These are phyloP conservation scores for Strobilomyces confusus DNA, from an alignment of 768 basidiomycete species.

Conservation along the genomic window DNA sequence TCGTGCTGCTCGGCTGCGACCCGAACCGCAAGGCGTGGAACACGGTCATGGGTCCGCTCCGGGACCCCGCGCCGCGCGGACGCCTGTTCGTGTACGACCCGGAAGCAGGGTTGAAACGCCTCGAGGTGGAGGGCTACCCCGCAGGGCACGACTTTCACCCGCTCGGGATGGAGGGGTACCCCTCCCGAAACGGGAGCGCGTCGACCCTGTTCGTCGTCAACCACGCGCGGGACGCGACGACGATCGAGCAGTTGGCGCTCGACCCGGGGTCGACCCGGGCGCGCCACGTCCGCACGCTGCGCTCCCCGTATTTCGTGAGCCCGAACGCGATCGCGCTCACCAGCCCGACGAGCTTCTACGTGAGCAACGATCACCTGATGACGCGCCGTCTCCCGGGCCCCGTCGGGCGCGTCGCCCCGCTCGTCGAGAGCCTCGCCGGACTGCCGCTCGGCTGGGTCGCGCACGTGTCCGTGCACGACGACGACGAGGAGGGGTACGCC, in stretches of 20 bases:
- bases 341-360: slow-evolving; percentile 63
- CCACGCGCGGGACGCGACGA: slow-evolving; percentile 57
- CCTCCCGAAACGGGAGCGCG: slow-evolving; percentile 42
- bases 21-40: slow-evolving; percentile 59
- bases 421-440: slow-evolving; percentile 51
- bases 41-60: slow-evolving; percentile 70
- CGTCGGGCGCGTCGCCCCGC: slow-evolving; percentile 47
- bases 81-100: slow-evolving; percentile 54
- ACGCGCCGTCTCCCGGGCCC: slow-evolving; percentile 54
- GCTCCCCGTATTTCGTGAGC: slow-evolving; percentile 53
- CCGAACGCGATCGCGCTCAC: slow-evolving; percentile 68
- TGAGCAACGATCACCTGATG: slow-evolving; percentile 68
- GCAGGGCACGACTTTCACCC: slow-evolving; percentile 64
- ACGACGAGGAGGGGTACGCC: slow-evolving; percentile 13
- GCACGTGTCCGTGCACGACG: slow-evolving; percentile 45
- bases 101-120: slow-evolving; percentile 31
- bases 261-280: slow-evolving; percentile 42
- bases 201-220: slow-evolving; percentile 67
- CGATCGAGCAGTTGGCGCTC: slow-evolving; percentile 65
- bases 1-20: slow-evolving; percentile 42
- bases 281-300: slow-evolving; percentile 56
- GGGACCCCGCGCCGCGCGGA: slow-evolving; percentile 54
- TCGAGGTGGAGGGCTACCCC: slow-evolving; percentile 53
- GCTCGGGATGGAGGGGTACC: slow-evolving; percentile 58
- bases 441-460: slow-evolving; percentile 59